Conservation (phyloP, 768 basidiomycete genomes). For the Leccinum longicurvipes region DNA sequence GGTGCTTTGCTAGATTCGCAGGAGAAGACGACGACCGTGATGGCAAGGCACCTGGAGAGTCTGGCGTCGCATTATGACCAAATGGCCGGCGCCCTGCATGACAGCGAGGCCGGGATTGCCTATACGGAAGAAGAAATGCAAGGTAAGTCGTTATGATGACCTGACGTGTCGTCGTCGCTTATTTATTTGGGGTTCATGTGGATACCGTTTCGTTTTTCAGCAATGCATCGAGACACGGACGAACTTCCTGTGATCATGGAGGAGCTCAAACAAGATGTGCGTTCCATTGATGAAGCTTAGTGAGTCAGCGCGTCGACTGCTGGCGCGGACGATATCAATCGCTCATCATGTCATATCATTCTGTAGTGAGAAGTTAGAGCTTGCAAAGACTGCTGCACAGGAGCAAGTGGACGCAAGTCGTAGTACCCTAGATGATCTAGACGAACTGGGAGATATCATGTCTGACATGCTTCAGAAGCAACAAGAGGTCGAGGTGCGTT, state of each 20-base stretch:
- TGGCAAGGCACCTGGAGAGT: constrained; percentile 73
- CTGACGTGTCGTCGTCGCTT: neutral
- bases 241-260: constrained; percentile 72
- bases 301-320: constrained; percentile 33
- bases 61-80: constrained; percentile 73
- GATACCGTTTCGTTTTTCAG: constrained; percentile 33
- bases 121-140: constrained; percentile 69
- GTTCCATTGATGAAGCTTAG: constrained; percentile 55
- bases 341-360: neutral
- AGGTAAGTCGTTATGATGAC: constrained; percentile 37
- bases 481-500: constrained; percentile 60
- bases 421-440: constrained; percentile 58
- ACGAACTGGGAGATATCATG: constrained; percentile 79
- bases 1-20: no score
- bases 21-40: constrained; percentile 53
- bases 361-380: constrained; percentile 50
- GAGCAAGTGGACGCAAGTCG: constrained; percentile 49
- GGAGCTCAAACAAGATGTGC: constrained; percentile 61
- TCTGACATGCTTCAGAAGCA: constrained; percentile 70
- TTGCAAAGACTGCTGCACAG: constrained; percentile 41
- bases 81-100: constrained; percentile 66
- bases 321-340: neutral
- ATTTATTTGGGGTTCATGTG: neutral
- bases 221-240: constrained; percentile 78
- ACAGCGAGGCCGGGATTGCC: constrained; percentile 64